Base-by-base conservation (phyloP, 2,329 filamentous ascomycete species). In the Trichoderma koningii region DNA sequence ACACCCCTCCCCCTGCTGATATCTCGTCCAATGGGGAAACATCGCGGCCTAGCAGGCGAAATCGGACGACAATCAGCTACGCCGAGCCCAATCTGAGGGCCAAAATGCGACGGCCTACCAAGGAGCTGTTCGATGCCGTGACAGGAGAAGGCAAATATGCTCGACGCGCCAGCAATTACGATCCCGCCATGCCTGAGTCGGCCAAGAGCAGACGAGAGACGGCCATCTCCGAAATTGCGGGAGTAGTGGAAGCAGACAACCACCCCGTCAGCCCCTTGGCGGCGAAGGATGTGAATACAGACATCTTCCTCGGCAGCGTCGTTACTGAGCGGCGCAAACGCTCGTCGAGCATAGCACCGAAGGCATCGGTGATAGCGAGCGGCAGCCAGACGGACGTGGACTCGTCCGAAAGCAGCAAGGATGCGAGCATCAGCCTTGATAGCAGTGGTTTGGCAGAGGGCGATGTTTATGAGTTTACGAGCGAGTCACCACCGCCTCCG, bases 91-190 rank as follows among this genome's bases (percentile, higher is more conserved):
- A 90, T 71, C 80, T 95, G 48, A 84, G 89, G 67, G 89, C 89
- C 73, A 95, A 95, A 78, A 93, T 95, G 91, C 85, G 91, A 66
- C 85, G 91, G 66, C 90, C 91, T 23, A 90, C 89, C 1, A 91
- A 91, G 73, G 87, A 91, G 68, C 77, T 93, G 10, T 85, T 89
- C 42, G 90, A 93, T 74, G 91, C 90, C 1, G 90, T 94, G 15
- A 77, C 83, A 12, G 87, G 85, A n/a, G 85, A 89, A 69, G 84
- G 82, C 38, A 87, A 83, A 71, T 80, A 82, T 66, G 65, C 81
- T 69, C 73, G 80, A 56, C 76, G 79, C 62, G 77, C 75, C 26
- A 83, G 79, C 67, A 77, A 71, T 51, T 71, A 66, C 47, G 76
- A 76, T 14, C 68, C 70, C 30, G 19, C 63, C 41, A 67, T 67